phyloP scores from a whole-genome alignment of 371 early-diverging fungal genomes.

The Mortierella sp. region DNA sequence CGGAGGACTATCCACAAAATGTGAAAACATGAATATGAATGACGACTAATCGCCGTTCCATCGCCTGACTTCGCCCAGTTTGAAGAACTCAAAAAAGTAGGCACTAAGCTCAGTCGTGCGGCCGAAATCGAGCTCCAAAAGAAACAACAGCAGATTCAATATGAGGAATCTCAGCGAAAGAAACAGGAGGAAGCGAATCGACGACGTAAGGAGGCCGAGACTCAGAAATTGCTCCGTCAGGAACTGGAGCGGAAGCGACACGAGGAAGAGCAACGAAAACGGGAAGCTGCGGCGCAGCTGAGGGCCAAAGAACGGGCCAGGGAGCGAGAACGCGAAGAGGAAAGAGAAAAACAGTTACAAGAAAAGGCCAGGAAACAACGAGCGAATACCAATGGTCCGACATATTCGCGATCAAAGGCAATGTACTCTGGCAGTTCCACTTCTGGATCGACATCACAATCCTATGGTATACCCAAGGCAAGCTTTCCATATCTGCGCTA shows the following conservation, averaged over 20 bases:
- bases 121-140: constrained; percentile 47
- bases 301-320: constrained; percentile 44
- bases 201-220: constrained; percentile 35
- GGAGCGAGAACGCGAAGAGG: constrained; percentile 29
- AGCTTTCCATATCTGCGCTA: no score
- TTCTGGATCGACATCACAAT: constrained; percentile 13
- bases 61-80: constrained; percentile 20
- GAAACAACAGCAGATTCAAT: constrained; percentile 31
- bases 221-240: constrained; percentile 20
- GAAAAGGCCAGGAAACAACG: constrained; percentile 32
- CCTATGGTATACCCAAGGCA: constrained; percentile 26
- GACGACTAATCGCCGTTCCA: neutral
- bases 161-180: constrained; percentile 40
- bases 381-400: constrained; percentile 25
- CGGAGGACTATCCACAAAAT: neutral
- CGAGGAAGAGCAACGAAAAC: constrained; percentile 35
- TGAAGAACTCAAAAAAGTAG: constrained; percentile 46
- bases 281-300: constrained; percentile 29
- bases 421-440: constrained; percentile 25
- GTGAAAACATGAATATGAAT: no score
- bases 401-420: constrained; percentile 31
- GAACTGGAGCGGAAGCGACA: constrained; percentile 34
- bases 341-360: constrained; percentile 28
- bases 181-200: constrained; percentile 37
- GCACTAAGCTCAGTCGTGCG: constrained; percentile 40